phyloP scores from a whole-genome alignment of 768 basidiomycete genomes.

The Tricholomella constricta region DNA sequence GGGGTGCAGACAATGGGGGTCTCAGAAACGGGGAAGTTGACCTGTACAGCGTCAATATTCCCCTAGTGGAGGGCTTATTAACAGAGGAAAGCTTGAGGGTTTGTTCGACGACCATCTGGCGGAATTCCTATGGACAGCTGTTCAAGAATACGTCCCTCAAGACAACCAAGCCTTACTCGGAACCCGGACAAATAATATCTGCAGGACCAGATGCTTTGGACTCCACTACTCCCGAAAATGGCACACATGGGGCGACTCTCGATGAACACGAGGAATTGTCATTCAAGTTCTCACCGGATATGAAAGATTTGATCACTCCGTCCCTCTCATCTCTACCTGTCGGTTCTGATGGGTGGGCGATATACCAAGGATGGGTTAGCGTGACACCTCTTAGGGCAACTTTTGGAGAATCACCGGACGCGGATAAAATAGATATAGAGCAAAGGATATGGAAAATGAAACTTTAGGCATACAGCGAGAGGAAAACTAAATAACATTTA shows the following conservation, averaged over 20 bases:
- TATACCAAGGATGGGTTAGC: constrained; percentile 67
- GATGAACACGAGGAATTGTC: constrained; percentile 41
- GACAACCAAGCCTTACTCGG: constrained; percentile 13
- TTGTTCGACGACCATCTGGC: constrained; percentile 84
- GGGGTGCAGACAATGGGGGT: constrained; percentile 72
- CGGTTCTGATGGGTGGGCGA: constrained; percentile 84
- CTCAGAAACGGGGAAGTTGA: constrained; percentile 68
- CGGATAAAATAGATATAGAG: constrained; percentile 34
- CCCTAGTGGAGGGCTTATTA: constrained; percentile 69
- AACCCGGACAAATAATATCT: constrained; percentile 28
- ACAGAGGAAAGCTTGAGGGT: constrained; percentile 62
- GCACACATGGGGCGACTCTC: background rate
- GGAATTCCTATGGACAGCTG: constrained; percentile 79
- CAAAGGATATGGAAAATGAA: constrained; percentile 58
- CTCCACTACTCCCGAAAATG: constrained; percentile 6
- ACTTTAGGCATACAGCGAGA: constrained; percentile 37
- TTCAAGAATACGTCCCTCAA: constrained; percentile 56
- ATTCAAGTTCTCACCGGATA: constrained; percentile 76
- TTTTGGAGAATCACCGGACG: constrained; percentile 63
- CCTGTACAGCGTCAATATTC: constrained; percentile 87
- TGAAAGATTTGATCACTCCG: constrained; percentile 69
- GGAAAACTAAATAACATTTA: background rate
- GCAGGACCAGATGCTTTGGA: constrained; percentile 46
- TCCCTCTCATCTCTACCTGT: constrained; percentile 58
- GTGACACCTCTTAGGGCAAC: constrained; percentile 77